Evolutionary conservation across 2,329 filamentous ascomycete species (phyloP), one percentile per base, ranked within the genome.

Genomic region (Chaetomium olivaceum): DNA sequence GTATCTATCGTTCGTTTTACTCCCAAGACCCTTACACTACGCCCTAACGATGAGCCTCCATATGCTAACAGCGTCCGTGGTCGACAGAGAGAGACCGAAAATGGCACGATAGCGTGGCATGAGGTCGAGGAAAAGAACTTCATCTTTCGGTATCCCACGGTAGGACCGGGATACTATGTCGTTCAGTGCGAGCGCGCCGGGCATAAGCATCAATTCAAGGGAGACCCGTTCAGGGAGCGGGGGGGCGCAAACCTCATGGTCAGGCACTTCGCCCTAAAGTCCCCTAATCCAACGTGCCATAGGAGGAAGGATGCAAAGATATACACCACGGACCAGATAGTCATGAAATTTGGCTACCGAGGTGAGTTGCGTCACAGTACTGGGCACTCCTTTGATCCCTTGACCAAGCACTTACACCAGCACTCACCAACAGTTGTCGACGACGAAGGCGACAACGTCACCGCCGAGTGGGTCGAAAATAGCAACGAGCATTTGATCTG

Each of bases 81-180:
- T 36, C 25, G 8, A 3, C 31, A 57, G 36, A 48, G 16, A n/a
- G n/a, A 3, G 21, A 29, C 25, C 3, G 21, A 29, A 4, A 52
- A 31, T 9, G 33, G 33, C 3, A 58, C 58, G 9, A 19, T 16
- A 4, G 19, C 3, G 5, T 4, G 9, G 5, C 2, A 23, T 31
- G 60, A 61, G 9, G 64, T 66, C 7, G 57, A 60, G n/a, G 64
- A 31, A 1, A 5, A 4, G 11, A 56, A 66, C 33, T 63, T 55
- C 23, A 66, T 66, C 50, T 66, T 66, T 39, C 36, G 4, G 1
- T 50, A 39, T 39, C 60, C 59, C 8, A 2, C 16, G 3, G 1
- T 50, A 14, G 55, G 50, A 2, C 23, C 33, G 3, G 50, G 33
- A 3, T 59, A 43, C 8, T 66, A 57, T 23, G 21, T 66, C 27